Conservation (phyloP, 148 eudicot genomes). For the Agrostemma githago region DNA sequence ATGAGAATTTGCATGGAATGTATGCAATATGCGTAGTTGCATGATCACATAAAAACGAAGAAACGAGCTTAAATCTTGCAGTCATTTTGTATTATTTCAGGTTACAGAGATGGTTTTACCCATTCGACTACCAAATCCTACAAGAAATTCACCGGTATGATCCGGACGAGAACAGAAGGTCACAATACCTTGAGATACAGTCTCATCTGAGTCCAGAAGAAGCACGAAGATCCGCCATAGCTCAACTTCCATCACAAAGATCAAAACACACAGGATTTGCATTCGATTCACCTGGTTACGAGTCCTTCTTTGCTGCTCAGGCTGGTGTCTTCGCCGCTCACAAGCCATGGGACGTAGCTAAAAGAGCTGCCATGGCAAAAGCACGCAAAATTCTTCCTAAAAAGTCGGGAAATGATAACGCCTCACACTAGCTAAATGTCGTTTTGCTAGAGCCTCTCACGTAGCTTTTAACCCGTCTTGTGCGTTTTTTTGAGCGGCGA, state of each 20-base stretch:
- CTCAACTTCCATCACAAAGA: conserved; percentile 66
- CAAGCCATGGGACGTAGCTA: conserved; percentile 88
- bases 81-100: conserved; percentile 34
- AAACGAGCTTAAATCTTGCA: not conserved
- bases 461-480: too few relatives aligned
- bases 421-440: too few relatives aligned
- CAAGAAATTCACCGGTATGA: conserved; percentile 80
- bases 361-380: conserved; percentile 64
- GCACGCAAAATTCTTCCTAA: conserved; percentile 37
- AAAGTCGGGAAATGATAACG: not conserved
- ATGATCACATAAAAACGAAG: not conserved
- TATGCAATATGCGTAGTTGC: not conserved
- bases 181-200: conserved; percentile 50
- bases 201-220: conserved; percentile 57
- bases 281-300: conserved; percentile 93
- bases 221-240: conserved; percentile 62
- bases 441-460: too few relatives aligned
- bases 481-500: too few relatives aligned
- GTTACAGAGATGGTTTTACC: conserved; percentile 89
- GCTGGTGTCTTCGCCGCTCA: conserved; percentile 77
- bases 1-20: too few relatives aligned
- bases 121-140: conserved; percentile 79
- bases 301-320: conserved; percentile 88
- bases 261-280: conserved; percentile 94
- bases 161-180: conserved; percentile 40